A percentile compares a stretch with the other conserved stretches of the same genome.
Conservation (phyloP, 129 eudicot genomes). For the Erigeron canadensis region DNA sequence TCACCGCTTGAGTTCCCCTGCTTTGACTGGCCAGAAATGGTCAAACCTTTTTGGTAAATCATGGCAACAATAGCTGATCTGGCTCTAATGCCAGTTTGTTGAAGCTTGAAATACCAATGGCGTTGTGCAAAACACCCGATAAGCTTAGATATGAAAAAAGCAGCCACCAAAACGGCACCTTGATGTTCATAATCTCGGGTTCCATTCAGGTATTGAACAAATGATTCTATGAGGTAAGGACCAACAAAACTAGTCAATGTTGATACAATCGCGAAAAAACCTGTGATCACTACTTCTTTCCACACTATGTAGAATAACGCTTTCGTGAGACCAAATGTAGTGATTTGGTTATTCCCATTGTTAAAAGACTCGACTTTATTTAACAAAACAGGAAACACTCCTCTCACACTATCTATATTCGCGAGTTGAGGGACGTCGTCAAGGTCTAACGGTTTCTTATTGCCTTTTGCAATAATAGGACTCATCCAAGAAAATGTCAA, state of each 20-base stretch:
- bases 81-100: slow-evolving; percentile 63
- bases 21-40: slow-evolving; percentile 65
- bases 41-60: slow-evolving; percentile 78
- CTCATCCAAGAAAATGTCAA: slow-evolving; percentile 77
- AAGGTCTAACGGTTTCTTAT: slow-evolving; percentile 66
- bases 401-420: slow-evolving; percentile 49
- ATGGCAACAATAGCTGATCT: slow-evolving; percentile 67
- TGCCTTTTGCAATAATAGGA: slow-evolving; percentile 58
- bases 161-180: slow-evolving; percentile 62
- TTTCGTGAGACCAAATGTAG: slow-evolving; percentile 67
- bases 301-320: slow-evolving; percentile 57
- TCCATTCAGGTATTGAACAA: slow-evolving; percentile 80
- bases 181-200: slow-evolving; percentile 41
- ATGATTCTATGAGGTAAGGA: slow-evolving; percentile 75
- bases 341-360: slow-evolving; percentile 30
- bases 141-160: slow-evolving; percentile 61
- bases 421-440: slow-evolving; percentile 86
- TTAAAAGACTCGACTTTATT: slow-evolving; percentile 43
- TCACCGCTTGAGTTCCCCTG: slow-evolving; percentile 77
- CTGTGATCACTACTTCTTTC: slow-evolving; percentile 66
- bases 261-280: slow-evolving; percentile 37
- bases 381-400: slow-evolving; percentile 48
- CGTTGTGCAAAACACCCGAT: slow-evolving; percentile 28
- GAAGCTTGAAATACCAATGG: slow-evolving; percentile 70
- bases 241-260: slow-evolving; percentile 71